phyloP scores from a whole-genome alignment of 2,329 filamentous ascomycete genomes.

The Nigrospora osmanthi region DNA sequence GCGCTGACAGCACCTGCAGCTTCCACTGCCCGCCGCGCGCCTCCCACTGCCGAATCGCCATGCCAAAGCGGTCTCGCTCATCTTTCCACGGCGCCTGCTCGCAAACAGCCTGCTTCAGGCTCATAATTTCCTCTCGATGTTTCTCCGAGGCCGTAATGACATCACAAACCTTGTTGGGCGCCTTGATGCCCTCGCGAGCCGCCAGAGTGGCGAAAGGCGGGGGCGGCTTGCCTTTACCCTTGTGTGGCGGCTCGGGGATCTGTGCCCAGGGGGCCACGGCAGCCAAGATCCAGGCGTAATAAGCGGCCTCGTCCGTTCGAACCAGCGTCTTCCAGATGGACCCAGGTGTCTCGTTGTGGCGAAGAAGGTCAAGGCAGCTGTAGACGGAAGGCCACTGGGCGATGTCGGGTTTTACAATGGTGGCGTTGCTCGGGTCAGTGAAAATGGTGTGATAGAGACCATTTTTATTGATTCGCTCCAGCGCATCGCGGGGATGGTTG shows the following conservation, averaged over 20 bases:
- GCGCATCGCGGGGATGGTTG: conserved; percentile 32
- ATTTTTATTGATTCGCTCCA: conserved; percentile 59
- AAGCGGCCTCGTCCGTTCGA: conserved; percentile 55
- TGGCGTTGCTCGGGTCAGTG: conserved; percentile 51
- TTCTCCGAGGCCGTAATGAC: conserved; percentile 57
- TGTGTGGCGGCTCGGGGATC: conserved; percentile 29
- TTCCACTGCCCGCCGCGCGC: conserved; percentile 56
- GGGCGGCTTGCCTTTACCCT: conserved; percentile 38
- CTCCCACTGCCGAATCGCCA: conserved; percentile 69
- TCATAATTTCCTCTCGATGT: conserved; percentile 56
- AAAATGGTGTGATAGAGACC: conserved; percentile 68
- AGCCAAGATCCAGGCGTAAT: conserved; percentile 68
- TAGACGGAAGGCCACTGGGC: conserved; percentile 58
- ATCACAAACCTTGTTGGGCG: conserved; percentile 66
- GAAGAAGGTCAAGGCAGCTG: conserved; percentile 48
- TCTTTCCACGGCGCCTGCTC: conserved; percentile 34
- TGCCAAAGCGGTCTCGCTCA: conserved; percentile 59
- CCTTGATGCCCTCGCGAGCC: conserved; percentile 70
- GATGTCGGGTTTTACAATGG: conserved; percentile 47
- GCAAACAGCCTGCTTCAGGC: conserved; percentile 47
- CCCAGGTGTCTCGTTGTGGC: conserved; percentile 31
- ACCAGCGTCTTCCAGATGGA: conserved; percentile 49
- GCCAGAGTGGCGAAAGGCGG: conserved; percentile 55
- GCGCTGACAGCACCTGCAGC: conserved; percentile 59
- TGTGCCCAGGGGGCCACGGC: conserved; percentile 67